Percentiles rank a stretch among this genome's conserved stretches.
Conservation (phyloP, 495 filamentous ascomycete species). For the Trichocladium antarcticum region DNA sequence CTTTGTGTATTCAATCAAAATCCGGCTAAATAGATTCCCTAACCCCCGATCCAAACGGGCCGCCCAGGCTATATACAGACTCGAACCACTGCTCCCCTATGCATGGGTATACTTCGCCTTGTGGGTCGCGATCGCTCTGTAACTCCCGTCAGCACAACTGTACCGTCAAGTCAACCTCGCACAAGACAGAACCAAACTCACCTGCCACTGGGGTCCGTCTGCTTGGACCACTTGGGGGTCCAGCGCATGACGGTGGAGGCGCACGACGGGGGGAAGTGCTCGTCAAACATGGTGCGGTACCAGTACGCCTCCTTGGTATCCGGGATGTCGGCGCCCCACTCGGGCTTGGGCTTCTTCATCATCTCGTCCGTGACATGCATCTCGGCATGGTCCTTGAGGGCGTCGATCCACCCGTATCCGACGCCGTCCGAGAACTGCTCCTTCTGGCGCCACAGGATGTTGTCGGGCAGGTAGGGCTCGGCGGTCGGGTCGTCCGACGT, state of each 20-base stretch:
- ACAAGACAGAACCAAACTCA: conserved; percentile 33
- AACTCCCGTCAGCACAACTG: conserved; percentile 5
- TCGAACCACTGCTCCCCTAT: background rate
- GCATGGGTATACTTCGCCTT: conserved; percentile 51
- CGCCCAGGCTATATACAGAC: conserved; percentile 8
- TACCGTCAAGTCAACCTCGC: background rate
- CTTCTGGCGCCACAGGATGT: conserved; percentile 97
- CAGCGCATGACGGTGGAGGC: conserved; percentile 90
- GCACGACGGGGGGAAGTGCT: conserved; percentile 88
- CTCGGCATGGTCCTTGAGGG: conserved; percentile 86
- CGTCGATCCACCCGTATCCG: conserved; percentile 98
- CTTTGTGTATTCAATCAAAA: too few relatives aligned
- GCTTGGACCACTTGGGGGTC: conserved; percentile 96
- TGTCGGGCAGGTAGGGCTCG: conserved; percentile 76
- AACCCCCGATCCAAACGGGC: background rate
- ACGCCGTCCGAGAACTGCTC: conserved; percentile 98
- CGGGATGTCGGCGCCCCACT: conserved; percentile 84
- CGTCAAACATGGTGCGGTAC: conserved; percentile 97
- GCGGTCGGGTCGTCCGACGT: conserved; percentile 69
- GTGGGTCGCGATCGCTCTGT: conserved; percentile 60
- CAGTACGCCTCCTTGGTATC: conserved; percentile 98
- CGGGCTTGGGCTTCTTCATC: conserved; percentile 90
- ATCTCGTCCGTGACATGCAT: conserved; percentile 84
- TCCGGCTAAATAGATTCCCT: too few relatives aligned
- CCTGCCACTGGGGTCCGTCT: conserved; percentile 89